Base-by-base conservation (phyloP, 2,329 filamentous ascomycete genomes). In the Diplodia intermedia region DNA sequence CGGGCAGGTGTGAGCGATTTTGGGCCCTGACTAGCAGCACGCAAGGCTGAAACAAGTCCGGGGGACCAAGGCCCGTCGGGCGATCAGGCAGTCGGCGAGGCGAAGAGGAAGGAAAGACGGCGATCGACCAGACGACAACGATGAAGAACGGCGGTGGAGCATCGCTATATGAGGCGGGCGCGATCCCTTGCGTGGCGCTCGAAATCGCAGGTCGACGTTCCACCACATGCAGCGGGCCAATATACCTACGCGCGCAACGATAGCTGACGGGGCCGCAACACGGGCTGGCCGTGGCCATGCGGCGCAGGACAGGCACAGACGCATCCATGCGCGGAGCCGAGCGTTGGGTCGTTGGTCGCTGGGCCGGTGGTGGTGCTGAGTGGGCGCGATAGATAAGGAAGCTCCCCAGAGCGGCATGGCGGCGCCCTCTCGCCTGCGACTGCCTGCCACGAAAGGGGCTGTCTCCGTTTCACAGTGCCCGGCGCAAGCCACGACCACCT, bases 21-120 rank as follows among this genome's bases (percentile, higher is more conserved):
- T 36, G 33, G 52, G 20, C 15, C 8, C 43, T 33, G 57, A 26
- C 36, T 47, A 29, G 53, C 38, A 31, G 53, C 26, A 57, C 26
- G 52, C 65, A 66, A 57, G 65, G 65, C 65, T 57, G 65, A 66
- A 57, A 66, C 52, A 66, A 66, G 53, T 57, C 52, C 52, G 65
- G 65, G 54, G 65, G 50, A 52, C 12, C 12, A 20, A 26, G 47
- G 47, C 40, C 43, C 12, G 60, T 18, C 47, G 60, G 60, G 47
- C 49, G 52, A 54, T 66, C 49, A 66, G 62, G 61, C 47, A 38
- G 61, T n/a, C 31, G 15, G 20, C 11, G 62, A 23, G 20, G 36
- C 8, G 38, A 66, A 55, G 50, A 33, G 62, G 50, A 66, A 66
- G 49, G 62, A 55, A 12, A n/a, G 50, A 20, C 62, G 52, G 14